Base-by-base conservation (phyloP, 257 asterid genomes). In the Lycium ferocissimum region DNA sequence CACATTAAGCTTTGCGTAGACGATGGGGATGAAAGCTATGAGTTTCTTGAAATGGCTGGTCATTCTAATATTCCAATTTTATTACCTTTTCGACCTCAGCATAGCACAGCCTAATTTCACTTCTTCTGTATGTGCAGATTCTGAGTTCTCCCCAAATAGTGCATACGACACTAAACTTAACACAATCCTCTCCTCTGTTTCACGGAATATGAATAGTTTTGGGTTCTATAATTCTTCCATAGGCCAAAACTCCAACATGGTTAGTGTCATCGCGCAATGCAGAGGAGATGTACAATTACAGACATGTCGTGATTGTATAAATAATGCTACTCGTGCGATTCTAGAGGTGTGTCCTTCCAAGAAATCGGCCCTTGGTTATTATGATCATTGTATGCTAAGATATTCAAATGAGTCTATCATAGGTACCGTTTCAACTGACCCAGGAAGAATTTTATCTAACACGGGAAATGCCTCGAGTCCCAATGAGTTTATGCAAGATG, bases 141-240 rank as follows among this genome's bases (percentile, higher is more conserved):
- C 33, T 14, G 61, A 56, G 2, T 87, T 84, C 85, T 37, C 89
- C 0, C 63, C 15, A 2, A 84, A 83, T 76, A 86, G 87, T 78
- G 35, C 76, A 8, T 88, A 84, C 71, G n/a, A 62, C 18, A 57
- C 86, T 0, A 85, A 89, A 59, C 91, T 91, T 49, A 84, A 87
- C 58, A n/a, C 78, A 85, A 84, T 91, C 51, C 85, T 90, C 66
- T 62, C 83, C 1, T 80, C 90, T 71, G 79, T 88, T 20, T 61
- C 92, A n/a, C 17, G 72, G 13, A 86, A 35, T 37, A 82, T 86
- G 10, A 15, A 22, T 54, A n/a, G 57, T 18, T 35, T 35, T 63
- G 91, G 88, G 1, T 91, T 88, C 87, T 40, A 81, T 79, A 82
- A 61, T 65, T 71, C 79, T 84, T 81, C 90, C 3, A 38, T 7